Base-by-base conservation (phyloP, 169 alveolate genomes). In the Sarcocystis neurona region DNA sequence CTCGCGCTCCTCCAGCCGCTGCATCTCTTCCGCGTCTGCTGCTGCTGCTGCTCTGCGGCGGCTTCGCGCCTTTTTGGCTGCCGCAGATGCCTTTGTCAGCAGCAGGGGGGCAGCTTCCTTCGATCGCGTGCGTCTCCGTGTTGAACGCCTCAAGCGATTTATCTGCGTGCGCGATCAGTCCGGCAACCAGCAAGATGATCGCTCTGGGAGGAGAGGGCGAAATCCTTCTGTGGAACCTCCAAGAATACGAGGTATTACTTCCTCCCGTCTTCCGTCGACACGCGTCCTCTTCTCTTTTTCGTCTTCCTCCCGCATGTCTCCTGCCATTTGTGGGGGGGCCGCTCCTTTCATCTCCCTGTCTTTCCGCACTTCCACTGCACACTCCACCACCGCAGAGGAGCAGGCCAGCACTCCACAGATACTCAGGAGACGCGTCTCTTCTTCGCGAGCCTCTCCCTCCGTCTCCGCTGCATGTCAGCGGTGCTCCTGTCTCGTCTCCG, bases 151-250 rank as follows among this genome's bases (percentile, higher is more conserved):
- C 70, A 23, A 1, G 32, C n/a, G 88, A 82, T 30, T 41, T 44
- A n/a, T 2, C 50, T 23, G 32, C 56, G 27, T 32, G 70, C 79
- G 78, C 88, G 44, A 41, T 82, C 46, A 66, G 88, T 37, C 53
- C 56, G 30, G 44, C 48, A 43, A 56, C 41, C 12, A 8, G 58
- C 41, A 34, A 46, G 18, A 41, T 82, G 5, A 63, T 66, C 72
- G 88, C 88, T 41, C 37, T 82, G 41, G 88, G 88, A 2, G 88
- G 88, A 2, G 88, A 50, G 20, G 88, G 88, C 60, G 78, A 82
- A 39, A 60, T 82, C 23, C 88, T 53, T 39, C 79, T 82, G 60
- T 82, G 88, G 88, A 63, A 82, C 46, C 63, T 82, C 23, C 78
- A 66, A 47, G 79, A 82, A 34, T 34, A 82, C 27, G 79, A 66